These are phyloP conservation scores for Alliaria petiolata DNA, from an alignment of 345 rosid genomes.

Conservation along the genomic window DNA sequence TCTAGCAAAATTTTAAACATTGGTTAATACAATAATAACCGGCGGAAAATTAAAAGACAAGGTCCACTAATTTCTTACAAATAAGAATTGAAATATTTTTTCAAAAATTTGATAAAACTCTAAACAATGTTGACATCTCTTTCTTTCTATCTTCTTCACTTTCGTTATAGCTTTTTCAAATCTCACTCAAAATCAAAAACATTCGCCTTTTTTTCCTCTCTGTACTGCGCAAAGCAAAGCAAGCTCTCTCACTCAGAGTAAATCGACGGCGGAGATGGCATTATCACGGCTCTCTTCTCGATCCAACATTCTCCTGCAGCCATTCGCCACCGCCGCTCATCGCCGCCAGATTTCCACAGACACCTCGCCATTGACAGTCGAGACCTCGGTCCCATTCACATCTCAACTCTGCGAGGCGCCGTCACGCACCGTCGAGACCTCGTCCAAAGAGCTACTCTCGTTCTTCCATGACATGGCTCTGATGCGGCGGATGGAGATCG, in stretches of 20 bases:
- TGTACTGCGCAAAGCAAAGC: neutral
- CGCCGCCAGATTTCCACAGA: slow-evolving; percentile 68
- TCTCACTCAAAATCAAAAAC: neutral
- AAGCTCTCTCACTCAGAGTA: too few species aligned
- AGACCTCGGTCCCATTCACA: slow-evolving; percentile 78
- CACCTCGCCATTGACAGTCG: slow-evolving; percentile 55
- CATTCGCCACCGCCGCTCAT: slow-evolving; percentile 21
- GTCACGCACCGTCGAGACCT: slow-evolving; percentile 66
- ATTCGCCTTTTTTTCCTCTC: neutral
- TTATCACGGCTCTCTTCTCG: slow-evolving; percentile 45
- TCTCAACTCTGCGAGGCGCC: slow-evolving; percentile 67
- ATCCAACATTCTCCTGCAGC: slow-evolving; percentile 36
- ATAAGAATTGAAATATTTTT: too few species aligned
- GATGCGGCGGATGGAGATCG: slow-evolving; percentile 93
- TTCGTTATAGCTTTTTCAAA: neutral
- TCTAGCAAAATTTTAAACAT: too few species aligned
- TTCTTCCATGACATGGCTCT: slow-evolving; percentile 72
- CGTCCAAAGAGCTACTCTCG: slow-evolving; percentile 51
- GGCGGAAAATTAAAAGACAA: too few species aligned
- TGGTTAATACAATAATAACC: too few species aligned
- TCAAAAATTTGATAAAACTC: too few species aligned
- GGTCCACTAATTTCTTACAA: too few species aligned
- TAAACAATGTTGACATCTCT: neutral
- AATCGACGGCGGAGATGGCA: slow-evolving; percentile 42
- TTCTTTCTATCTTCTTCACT: neutral